Evolutionary conservation across 2,329 filamentous ascomycete species (phyloP).

Genomic region (Tolypocladium guangdongense): DNA sequence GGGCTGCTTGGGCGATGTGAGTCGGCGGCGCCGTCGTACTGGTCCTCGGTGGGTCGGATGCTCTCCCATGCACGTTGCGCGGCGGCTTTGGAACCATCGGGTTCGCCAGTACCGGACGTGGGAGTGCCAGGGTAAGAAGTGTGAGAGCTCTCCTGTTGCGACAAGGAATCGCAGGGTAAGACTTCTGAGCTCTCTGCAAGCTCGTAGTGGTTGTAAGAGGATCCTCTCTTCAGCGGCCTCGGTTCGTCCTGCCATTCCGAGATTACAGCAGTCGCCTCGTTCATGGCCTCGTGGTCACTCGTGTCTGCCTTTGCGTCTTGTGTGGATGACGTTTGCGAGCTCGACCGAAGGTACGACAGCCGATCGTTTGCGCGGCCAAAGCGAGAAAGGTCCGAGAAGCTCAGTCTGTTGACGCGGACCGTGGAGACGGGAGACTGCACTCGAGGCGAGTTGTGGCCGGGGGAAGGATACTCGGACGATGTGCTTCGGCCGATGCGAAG

Average conservation of each 20-base stretch:
- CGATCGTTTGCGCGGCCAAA: slow-evolving; percentile 18
- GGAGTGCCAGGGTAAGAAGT: background rate
- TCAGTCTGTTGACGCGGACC: slow-evolving; percentile 11
- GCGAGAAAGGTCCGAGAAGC: slow-evolving; percentile 16
- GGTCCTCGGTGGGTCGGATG: slow-evolving; percentile 6
- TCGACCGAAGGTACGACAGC: slow-evolving; percentile 18
- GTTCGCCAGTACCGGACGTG: background rate
- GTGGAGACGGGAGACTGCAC: slow-evolving; percentile 18
- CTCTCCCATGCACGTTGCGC: background rate
- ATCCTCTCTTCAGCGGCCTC: slow-evolving; percentile 5
- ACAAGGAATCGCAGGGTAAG: slow-evolving; percentile 10
- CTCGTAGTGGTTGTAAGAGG: slow-evolving; percentile 15
- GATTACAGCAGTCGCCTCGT: slow-evolving; percentile 14
- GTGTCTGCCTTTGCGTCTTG: slow-evolving; percentile 5
- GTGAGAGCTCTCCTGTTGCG: slow-evolving; percentile 4
- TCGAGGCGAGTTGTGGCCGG: slow-evolving; percentile 8
- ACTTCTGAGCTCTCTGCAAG: slow-evolving; percentile 16
- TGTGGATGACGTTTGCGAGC: slow-evolving; percentile 11
- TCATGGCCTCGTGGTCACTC: slow-evolving; percentile 10
- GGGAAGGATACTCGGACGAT: slow-evolving; percentile 21
- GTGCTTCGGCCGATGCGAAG: slow-evolving; percentile 10
- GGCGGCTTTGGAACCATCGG: background rate
- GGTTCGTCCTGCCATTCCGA: slow-evolving; percentile 15
- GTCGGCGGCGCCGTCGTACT: slow-evolving; percentile 15
- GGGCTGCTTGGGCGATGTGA: slow-evolving; percentile 7